Evolutionary conservation across 2,329 filamentous ascomycete genomes (phyloP), one percentile per base, ranked within the genome.

Genomic region (Nigrospora oryzae): DNA sequence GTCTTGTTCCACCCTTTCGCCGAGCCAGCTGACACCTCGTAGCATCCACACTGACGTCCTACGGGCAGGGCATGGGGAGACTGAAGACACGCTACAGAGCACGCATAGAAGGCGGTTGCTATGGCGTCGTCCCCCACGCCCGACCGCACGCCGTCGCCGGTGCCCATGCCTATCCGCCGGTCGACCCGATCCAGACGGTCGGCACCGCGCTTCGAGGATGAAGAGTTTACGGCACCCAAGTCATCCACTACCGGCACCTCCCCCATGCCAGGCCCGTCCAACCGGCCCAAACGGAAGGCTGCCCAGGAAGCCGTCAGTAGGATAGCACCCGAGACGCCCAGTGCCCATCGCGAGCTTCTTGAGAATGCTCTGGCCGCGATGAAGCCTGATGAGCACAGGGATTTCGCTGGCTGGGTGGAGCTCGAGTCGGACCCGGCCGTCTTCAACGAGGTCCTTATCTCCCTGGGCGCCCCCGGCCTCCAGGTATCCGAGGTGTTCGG

Each of bases 371-470:
- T 80, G 45, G 64, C 64, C 34, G 71, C 71, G 11, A 67, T 78
- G 46, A 66, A 64, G 4, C 56, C 63, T 6, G 63, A 73, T 30
- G 80, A 86, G 53, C 71, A 75, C 19, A 63, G 73, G 23, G 70
- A 73, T 30, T 89, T 84, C 80, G 71, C 78, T 41, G 84, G 84
- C 19, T 91, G 85, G 81, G 77, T 83, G 46, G 89, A 96, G 58
- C 75, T 97, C 41, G 89, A 95, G 64, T 95, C 89, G 7, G 89
- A 96, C 50, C 90, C 90, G 8, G 88, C 79, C 28, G 83, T 90
- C 55, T 96, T 97, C 70, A 93, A 89, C 56, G 79, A 81, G 35
- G 91, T 97, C 61, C 71, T 97, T 4, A 75, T 77, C 32, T 82
- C 89, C 40, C 81, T 93, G 48, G 89, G 89, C 17, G 84, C 93